These are phyloP conservation scores for Neurospora sp. DNA, from an alignment of 495 filamentous ascomycete genomes.

Conservation along the genomic window DNA sequence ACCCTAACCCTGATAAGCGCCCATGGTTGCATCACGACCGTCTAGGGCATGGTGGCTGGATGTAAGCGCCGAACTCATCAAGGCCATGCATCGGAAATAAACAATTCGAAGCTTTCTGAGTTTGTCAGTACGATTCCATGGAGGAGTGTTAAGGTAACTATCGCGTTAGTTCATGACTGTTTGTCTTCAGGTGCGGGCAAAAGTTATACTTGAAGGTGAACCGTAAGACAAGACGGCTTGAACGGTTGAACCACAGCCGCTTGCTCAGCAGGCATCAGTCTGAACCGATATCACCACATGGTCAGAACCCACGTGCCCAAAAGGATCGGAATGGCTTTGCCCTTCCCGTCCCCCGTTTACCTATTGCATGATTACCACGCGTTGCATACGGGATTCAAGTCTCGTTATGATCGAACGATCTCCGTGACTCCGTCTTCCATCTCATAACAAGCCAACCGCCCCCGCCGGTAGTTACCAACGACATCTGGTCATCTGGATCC, in stretches of 20 bases:
- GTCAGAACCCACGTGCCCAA: background rate
- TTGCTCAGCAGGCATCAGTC: background rate
- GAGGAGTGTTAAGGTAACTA: background rate
- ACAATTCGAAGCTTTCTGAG: background rate
- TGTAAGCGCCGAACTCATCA: background rate
- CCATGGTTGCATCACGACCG: background rate
- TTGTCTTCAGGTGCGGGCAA: background rate
- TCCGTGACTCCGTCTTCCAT: background rate
- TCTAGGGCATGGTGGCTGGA: background rate
- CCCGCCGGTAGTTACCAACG: background rate
- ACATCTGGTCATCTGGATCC: background rate
- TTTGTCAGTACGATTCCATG: background rate
- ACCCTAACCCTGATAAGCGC: background rate
- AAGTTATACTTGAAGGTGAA: background rate
- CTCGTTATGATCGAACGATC: background rate
- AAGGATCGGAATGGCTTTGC: background rate
- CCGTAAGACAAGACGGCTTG: background rate
- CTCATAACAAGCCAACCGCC: background rate
- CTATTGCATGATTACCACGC: background rate
- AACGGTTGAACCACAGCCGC: background rate
- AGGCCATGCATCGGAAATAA: background rate
- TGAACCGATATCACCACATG: background rate
- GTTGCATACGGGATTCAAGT: background rate
- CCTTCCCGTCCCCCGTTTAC: background rate
- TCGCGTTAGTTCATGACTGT: background rate